Evolutionary conservation across 768 basidiomycete genomes (phyloP), one percentile per base, ranked within the genome.

Genomic region (Suillus cothurnatus): DNA sequence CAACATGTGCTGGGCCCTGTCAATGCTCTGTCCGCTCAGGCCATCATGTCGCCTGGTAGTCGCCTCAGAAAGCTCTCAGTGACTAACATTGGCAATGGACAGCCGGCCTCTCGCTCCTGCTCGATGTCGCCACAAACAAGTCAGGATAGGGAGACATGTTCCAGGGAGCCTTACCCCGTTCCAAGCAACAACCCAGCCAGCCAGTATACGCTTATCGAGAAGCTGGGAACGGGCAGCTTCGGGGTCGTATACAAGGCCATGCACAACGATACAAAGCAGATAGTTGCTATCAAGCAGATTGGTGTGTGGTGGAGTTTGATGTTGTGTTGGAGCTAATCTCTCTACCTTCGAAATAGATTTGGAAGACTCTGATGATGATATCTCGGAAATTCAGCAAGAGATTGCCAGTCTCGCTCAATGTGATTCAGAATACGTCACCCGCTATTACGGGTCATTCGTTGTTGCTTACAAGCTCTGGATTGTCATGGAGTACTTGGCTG

Each of bases 401-500:
- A 99, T 99, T 69, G 93, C 95, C 23, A 97, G 93, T 77, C 85
- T 99, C 34, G 94, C 95, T 1, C 93, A 93, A 70, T 97, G 95
- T 80, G 95, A 96, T 75, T 98, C 96, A 6, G 94, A 95, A 79
- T 95, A 94, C 76, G 94, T 99, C 61, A 99, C 97, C 49, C 85
- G 91, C 55, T 99, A 99, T 76, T 98, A 97, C 72, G 96, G 95
- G 53, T 95, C 94, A 57, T 99, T 99, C 77, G 94, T 99, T 62
- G 89, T 94, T 69, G 89, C 92, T 41, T 99, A 97, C 83, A 97
- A 98, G 78, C 83, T 99, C 28, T 99, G 97, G 97, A 99, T 99
- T 73, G 81, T 99, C 72, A 99, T 99, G 97, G 97, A 99, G 78
- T 99, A 94, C 78, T 90, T 99, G 62, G 95, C 95, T 0, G 97